phyloP scores from a whole-genome alignment of 2,329 filamentous ascomycete species.

The Lasiodiplodia gonubiensis region DNA sequence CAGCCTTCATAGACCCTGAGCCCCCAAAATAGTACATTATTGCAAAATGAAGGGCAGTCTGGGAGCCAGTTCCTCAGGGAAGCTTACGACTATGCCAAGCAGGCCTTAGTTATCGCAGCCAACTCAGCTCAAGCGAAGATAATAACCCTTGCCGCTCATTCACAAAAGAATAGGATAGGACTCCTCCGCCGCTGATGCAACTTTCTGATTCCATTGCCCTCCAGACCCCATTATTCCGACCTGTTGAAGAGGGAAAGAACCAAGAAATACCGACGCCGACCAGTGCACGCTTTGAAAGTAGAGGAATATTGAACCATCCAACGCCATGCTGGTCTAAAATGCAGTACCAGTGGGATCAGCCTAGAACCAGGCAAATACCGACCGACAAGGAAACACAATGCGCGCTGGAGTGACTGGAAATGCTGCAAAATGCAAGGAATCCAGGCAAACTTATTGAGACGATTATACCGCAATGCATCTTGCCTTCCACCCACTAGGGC shows the following conservation, averaged over 20 bases:
- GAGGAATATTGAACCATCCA: neutral
- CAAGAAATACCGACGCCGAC: neutral
- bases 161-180: neutral
- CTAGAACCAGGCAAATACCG: neutral
- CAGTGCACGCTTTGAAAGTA: neutral
- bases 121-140: too few relatives aligned
- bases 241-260: too few relatives aligned
- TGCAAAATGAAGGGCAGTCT: too few relatives aligned
- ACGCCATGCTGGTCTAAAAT: neutral
- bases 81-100: too few relatives aligned
- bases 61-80: too few relatives aligned
- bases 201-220: neutral
- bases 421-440: neutral
- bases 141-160: neutral
- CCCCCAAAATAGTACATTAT: too few relatives aligned
- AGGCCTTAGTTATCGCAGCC: neutral
- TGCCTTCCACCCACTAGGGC: conserved; percentile 73
- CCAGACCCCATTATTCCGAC: too few relatives aligned
- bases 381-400: neutral
- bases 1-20: too few relatives aligned
- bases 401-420: neutral
- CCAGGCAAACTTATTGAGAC: neutral
- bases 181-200: neutral
- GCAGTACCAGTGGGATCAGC: neutral
- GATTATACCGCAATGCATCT: conserved; percentile 71